These are phyloP conservation scores for Plasmopara halstedii DNA, from an alignment of 352 stramenopile genomes.

Conservation along the genomic window DNA sequence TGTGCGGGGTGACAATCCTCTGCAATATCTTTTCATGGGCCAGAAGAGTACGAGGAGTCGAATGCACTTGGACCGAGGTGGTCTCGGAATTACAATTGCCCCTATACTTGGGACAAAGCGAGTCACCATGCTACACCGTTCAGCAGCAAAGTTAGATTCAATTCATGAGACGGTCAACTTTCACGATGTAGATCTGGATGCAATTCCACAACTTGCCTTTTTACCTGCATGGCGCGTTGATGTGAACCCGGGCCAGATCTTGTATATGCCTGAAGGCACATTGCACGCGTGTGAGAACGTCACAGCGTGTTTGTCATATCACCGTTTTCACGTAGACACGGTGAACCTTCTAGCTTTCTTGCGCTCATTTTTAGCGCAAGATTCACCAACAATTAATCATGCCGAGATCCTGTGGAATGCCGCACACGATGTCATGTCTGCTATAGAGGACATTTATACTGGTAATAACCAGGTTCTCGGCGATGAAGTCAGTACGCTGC, in stretches of 20 bases:
- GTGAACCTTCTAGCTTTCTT: slow-evolving; percentile 90
- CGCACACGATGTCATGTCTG: slow-evolving; percentile 80
- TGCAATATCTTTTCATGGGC: slow-evolving; percentile 96
- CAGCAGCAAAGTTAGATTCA: slow-evolving; percentile 77
- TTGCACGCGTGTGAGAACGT: slow-evolving; percentile 90
- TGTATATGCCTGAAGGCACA: slow-evolving; percentile 91
- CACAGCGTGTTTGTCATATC: slow-evolving; percentile 91
- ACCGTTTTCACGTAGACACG: slow-evolving; percentile 89
- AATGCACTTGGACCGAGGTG: slow-evolving; percentile 87
- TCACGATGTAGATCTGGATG: slow-evolving; percentile 76
- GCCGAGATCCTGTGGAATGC: slow-evolving; percentile 92
- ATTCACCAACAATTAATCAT: slow-evolving; percentile 87
- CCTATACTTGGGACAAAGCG: slow-evolving; percentile 86
- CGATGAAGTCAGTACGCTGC: slow-evolving; percentile 35
- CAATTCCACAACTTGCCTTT: slow-evolving; percentile 83
- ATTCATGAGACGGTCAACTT: slow-evolving; percentile 78
- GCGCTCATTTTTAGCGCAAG: slow-evolving; percentile 82
- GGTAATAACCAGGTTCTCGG: slow-evolving; percentile 40
- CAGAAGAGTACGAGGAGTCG: slow-evolving; percentile 81
- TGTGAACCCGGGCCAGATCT: slow-evolving; percentile 88
- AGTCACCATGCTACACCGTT: slow-evolving; percentile 64
- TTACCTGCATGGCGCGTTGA: slow-evolving; percentile 81
- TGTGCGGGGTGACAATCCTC: slow-evolving; percentile 80
- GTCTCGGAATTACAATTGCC: slow-evolving; percentile 90
- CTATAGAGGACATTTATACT: slow-evolving; percentile 72